phyloP scores from a whole-genome alignment of 805 yeast species.

The Candida schatavii region DNA sequence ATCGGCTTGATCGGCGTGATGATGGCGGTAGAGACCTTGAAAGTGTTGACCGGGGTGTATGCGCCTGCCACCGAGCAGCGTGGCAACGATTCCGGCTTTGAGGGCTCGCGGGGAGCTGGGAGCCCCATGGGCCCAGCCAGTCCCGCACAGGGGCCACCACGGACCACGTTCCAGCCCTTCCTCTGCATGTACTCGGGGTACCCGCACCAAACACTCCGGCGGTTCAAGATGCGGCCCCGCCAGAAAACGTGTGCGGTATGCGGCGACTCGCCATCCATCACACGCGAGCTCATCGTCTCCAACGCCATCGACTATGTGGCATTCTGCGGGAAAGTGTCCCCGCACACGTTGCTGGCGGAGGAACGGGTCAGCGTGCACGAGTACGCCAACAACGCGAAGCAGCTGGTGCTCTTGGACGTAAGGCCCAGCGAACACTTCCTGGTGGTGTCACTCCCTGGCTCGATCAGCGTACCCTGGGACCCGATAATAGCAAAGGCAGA shows the following conservation, averaged over 20 bases:
- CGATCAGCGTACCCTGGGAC: conserved; percentile 64
- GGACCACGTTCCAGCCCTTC: conserved; percentile 75
- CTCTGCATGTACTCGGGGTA: conserved; percentile 66
- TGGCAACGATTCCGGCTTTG: no score
- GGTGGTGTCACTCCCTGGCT: conserved; percentile 57
- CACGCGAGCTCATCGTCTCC: conserved; percentile 42
- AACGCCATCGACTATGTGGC: conserved; percentile 58
- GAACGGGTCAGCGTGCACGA: conserved; percentile 48
- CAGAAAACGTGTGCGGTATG: conserved; percentile 63
- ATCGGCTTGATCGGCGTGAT: conserved; percentile 86
- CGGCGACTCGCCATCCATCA: conserved; percentile 51
- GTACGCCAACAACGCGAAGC: conserved; percentile 22
- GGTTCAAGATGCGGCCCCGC: conserved; percentile 76
- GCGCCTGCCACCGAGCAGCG: no score
- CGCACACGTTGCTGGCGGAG: conserved; percentile 41
- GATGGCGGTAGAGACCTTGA: conserved; percentile 87
- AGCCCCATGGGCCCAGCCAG: no score
- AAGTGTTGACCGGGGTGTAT: conserved; percentile 61
- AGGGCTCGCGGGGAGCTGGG: no score
- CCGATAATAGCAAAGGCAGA: conserved; percentile 35
- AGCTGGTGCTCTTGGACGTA: conserved; percentile 62
- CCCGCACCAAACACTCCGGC: conserved; percentile 62
- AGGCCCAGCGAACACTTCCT: conserved; percentile 75
- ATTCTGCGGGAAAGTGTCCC: conserved; percentile 69
- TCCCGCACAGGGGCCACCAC: no score